Conservation (phyloP, 805 yeast species). For the Metschnikowia cerradonensis region DNA sequence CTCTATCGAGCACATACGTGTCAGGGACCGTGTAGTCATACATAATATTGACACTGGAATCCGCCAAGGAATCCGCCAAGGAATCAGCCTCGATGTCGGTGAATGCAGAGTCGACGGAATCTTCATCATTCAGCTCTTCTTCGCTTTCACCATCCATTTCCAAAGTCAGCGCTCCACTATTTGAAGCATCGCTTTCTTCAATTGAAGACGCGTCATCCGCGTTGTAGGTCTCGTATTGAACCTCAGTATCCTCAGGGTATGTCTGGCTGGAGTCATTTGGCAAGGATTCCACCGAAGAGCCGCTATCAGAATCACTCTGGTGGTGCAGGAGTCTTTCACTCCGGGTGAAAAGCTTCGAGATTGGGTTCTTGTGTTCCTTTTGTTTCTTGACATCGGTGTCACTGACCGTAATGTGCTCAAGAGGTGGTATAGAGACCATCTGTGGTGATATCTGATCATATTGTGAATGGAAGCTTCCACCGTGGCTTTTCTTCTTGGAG, state of each 20-base stretch:
- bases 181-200: neutral
- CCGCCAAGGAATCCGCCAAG: slow-evolving; percentile 34
- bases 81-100: slow-evolving; percentile 42
- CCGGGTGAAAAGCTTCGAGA: slow-evolving; percentile 14
- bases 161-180: slow-evolving; percentile 1
- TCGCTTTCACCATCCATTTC: slow-evolving; percentile 16
- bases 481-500: slow-evolving; percentile 4
- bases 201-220: neutral
- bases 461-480: neutral
- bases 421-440: neutral
- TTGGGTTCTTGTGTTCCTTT: slow-evolving; percentile 9
- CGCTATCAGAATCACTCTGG: slow-evolving; percentile 11
- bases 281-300: neutral
- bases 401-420: neutral
- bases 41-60: slow-evolving; percentile 19
- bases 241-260: neutral
- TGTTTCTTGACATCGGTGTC: slow-evolving; percentile 1
- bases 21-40: slow-evolving; percentile 19
- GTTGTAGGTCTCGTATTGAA: neutral
- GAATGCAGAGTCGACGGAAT: slow-evolving; percentile 38
- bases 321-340: slow-evolving; percentile 4
- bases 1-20: slow-evolving; percentile 12
- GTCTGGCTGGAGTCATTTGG: neutral
- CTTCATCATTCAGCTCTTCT: slow-evolving; percentile 26
- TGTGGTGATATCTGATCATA: neutral